These are phyloP conservation scores for Lichtheimia corymbifera DNA, from an alignment of 371 early-diverging fungal genomes.

Conservation along the genomic window DNA sequence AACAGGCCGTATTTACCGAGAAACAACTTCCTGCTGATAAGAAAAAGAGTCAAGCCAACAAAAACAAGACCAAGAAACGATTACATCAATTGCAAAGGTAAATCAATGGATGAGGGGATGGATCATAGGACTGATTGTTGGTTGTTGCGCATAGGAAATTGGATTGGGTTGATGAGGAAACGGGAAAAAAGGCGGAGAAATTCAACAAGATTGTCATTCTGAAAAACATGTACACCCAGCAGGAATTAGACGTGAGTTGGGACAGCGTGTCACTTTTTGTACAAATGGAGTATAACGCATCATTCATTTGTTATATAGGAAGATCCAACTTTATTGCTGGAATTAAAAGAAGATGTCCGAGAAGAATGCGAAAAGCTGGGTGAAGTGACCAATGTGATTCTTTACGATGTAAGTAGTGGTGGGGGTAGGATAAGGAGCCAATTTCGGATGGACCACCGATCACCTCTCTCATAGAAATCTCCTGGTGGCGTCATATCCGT, in stretches of 20 bases:
- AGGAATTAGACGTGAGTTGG: constrained; percentile 77
- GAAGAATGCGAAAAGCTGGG: constrained; percentile 92
- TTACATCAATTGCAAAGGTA: constrained; percentile 78
- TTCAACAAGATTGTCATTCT: constrained; percentile 84
- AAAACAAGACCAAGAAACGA: constrained; percentile 60
- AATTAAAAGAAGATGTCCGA: constrained; percentile 92
- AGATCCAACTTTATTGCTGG: constrained; percentile 85
- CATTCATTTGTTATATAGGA: constrained; percentile 43
- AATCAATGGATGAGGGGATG: background rate
- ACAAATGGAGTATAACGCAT: background rate
- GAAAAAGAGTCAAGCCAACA: constrained; percentile 44
- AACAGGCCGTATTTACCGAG: constrained; percentile 75
- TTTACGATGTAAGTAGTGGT: constrained; percentile 75
- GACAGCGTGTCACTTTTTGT: background rate
- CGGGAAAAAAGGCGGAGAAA: constrained; percentile 71
- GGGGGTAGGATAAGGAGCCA: background rate
- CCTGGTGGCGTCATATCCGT: constrained; percentile 91
- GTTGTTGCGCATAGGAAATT: constrained; percentile 67
- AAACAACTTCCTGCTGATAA: constrained; percentile 43
- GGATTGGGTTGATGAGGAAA: constrained; percentile 89
- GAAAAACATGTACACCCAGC: constrained; percentile 90
- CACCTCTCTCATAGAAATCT: constrained; percentile 50
- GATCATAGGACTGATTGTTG: background rate
- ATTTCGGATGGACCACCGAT: background rate
- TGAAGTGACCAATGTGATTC: constrained; percentile 86